These are phyloP conservation scores for Eutrema salsugineum DNA, from an alignment of 441 rosid genomes.

Conservation along the genomic window DNA sequence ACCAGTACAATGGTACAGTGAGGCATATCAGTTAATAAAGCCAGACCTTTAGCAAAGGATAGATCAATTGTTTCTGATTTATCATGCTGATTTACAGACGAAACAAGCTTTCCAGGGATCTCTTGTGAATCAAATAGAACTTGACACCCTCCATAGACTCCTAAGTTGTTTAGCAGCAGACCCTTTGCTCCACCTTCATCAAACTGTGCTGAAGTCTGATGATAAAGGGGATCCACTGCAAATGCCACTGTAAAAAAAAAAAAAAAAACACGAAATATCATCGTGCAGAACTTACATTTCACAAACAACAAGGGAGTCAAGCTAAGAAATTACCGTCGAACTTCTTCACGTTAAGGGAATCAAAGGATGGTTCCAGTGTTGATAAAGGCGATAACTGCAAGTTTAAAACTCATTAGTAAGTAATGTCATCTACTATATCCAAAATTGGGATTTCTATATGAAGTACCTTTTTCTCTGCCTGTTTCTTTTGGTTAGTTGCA, in stretches of 20 bases:
- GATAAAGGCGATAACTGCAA: conserved; percentile 81
- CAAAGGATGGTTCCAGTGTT: conserved; percentile 82
- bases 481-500: conserved; percentile 60
- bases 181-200: conserved; percentile 99
- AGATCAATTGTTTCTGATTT: conserved; percentile 61
- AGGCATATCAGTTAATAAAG: conserved; percentile 17
- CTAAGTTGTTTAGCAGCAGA: conserved; percentile 83
- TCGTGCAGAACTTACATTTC: conserved; percentile 14
- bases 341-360: conserved; percentile 81
- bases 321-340: conserved; percentile 64
- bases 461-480: conserved; percentile 59
- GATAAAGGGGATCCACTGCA: conserved; percentile 94
- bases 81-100: conserved; percentile 43
- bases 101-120: conserved; percentile 70
- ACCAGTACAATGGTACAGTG: background rate
- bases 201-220: conserved; percentile 95
- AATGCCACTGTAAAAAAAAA: conserved; percentile 64
- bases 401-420: conserved; percentile 25
- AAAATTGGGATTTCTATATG: conserved; percentile 9
- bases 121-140: conserved; percentile 93
- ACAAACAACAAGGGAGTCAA: conserved; percentile 3
- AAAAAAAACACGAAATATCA: conserved; percentile 25
- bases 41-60: conserved; percentile 72
- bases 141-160: conserved; percentile 81
- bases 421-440: background rate